Conservation (phyloP, 495 filamentous ascomycete species). For the Daldinia childiae region DNA sequence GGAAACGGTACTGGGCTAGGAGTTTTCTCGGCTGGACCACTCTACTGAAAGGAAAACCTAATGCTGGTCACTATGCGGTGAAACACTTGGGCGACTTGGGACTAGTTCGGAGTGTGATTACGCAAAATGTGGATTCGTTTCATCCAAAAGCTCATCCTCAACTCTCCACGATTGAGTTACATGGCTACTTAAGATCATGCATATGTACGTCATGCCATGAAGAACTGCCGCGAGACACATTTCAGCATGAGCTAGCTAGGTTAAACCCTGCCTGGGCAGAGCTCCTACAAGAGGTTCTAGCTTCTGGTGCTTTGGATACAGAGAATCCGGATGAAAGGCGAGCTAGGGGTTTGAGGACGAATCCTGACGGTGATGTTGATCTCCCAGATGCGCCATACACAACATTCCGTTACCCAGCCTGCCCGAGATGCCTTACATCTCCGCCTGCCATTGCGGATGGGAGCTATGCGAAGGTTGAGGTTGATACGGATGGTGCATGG, state of each 20-base stretch:
- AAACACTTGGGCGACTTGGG: conserved; percentile 74
- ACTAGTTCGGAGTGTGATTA: conserved; percentile 78
- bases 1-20: conserved; percentile 95
- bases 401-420: conserved; percentile 91
- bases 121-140: conserved; percentile 97
- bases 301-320: conserved; percentile 76
- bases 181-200: conserved; percentile 85
- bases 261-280: conserved; percentile 89
- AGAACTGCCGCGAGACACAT: conserved; percentile 71
- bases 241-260: conserved; percentile 77
- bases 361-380: conserved; percentile 95
- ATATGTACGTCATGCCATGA: conserved; percentile 81
- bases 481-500: conserved; percentile 87
- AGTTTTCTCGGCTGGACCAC: conserved; percentile 93
- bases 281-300: conserved; percentile 75
- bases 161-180: conserved; percentile 81
- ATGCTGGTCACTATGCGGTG: conserved; percentile 80
- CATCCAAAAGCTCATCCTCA: conserved; percentile 80
- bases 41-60: conserved; percentile 79
- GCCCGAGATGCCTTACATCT: conserved; percentile 76
- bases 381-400: conserved; percentile 87
- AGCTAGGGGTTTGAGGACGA: conserved; percentile 77
- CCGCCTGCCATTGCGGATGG: conserved; percentile 71
- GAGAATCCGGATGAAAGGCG: conserved; percentile 77
- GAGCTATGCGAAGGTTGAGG: conserved; percentile 65